Base-by-base conservation (phyloP, 345 rosid species). In the Abelmoschus esculentus region DNA sequence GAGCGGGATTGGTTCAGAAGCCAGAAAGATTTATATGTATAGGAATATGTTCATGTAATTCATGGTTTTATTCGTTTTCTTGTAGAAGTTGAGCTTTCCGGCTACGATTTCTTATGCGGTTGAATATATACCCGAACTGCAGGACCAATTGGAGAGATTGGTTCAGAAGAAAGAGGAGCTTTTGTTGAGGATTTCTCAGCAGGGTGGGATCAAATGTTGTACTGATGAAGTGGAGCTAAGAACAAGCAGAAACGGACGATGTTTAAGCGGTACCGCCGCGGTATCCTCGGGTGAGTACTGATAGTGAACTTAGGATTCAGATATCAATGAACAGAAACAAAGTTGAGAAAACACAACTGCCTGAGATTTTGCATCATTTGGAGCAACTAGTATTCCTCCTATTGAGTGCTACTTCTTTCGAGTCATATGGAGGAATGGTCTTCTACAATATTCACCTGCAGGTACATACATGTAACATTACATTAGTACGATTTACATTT, bases 51-150 rank as follows among this genome's bases (percentile, higher is more conserved):
- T n/a, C n/a, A 36, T 61, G 15, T 2, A 62, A 11, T 7, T 40
- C 50, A 28, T 63, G 7, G 17, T 38, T 18, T 62, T 52, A 17
- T 5, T 52, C 26, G 18, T 17, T 62, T 22, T 66, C 15, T 5
- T 28, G 70, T 40, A 82, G 89, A 87, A 81, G 70, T 15, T 84
- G 38, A 87, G 86, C 77, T 79, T 85, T 78, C 86, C 92, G 0
- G 71, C 63, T 36, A 87, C 85, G 13, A 72, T 87, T 28, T 67
- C 84, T 0, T 66, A 61, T 3, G 89, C 76, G 36, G 71, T 87
- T 13, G 79, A 75, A 67, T 85, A 82, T 67, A 82, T 87, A 78
- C 92, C 89, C 15, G 85, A 83, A 52, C 75, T 82, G 67, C 82
- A 77, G 52, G 76, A 74, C 40, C 70, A 83, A 46, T 78, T 85